phyloP scores from a whole-genome alignment of 257 asterid genomes.

The Salvia miltiorrhiza region DNA sequence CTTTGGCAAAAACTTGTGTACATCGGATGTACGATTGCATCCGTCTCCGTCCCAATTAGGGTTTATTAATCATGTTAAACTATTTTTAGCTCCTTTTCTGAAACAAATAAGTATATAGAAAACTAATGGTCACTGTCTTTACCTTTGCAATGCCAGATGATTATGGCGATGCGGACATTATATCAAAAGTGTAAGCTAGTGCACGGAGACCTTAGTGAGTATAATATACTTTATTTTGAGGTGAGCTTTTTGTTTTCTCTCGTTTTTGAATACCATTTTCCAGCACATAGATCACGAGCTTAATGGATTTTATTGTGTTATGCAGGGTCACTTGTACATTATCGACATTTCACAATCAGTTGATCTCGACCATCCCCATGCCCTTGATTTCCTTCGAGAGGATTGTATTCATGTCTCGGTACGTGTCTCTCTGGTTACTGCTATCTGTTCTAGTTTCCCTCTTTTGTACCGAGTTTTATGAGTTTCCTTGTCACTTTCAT shows the following conservation, averaged over 20 bases:
- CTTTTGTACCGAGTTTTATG: neutral
- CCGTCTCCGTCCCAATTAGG: too few relatives aligned
- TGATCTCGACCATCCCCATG: conserved; percentile 96
- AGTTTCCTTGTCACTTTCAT: conserved; percentile 5
- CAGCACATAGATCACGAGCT: neutral
- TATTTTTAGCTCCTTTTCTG: neutral
- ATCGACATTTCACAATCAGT: conserved; percentile 96
- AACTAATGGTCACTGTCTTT: neutral
- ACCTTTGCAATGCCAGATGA: conserved; percentile 47
- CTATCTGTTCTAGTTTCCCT: neutral
- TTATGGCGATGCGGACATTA: conserved; percentile 69
- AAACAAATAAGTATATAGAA: neutral
- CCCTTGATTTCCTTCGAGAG: conserved; percentile 88
- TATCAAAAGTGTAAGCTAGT: conserved; percentile 96
- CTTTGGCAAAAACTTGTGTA: too few relatives aligned
- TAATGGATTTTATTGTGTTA: conserved; percentile 1
- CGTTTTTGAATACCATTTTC: neutral
- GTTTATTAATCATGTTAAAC: too few relatives aligned
- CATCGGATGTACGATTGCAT: too few relatives aligned
- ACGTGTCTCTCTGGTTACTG: conserved; percentile 23
- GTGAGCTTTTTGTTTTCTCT: conserved; percentile 29
- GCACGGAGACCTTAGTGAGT: conserved; percentile 98
- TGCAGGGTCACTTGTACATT: conserved; percentile 85
- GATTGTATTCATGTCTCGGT: conserved; percentile 88
- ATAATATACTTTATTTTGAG: conserved; percentile 83